Evolutionary conservation across 2,329 filamentous ascomycete species (phyloP), one percentile per base, ranked within the genome.

Genomic region (Cladophialophora exuberans): DNA sequence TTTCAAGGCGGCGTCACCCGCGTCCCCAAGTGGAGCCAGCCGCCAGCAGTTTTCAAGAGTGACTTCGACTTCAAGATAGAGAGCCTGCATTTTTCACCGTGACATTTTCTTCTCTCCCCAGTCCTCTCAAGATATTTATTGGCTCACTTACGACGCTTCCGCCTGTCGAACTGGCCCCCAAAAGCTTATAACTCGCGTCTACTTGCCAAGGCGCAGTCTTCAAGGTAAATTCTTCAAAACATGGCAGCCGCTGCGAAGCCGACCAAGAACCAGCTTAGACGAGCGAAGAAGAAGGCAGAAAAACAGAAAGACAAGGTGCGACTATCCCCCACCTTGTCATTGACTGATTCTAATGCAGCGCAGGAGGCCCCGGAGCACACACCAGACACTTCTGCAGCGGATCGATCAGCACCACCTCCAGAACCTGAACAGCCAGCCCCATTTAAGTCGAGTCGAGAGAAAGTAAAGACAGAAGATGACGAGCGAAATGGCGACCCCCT

Each of bases 221-320:
- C 4, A 11, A 22, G 28, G 18, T 17, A 36, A 25, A 9, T n/a
- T 3, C 20, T 9, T 17, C 20, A 13, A 6, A 28, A n/a, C 15
- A 62, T 62, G 57, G 59, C 67, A 9, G 54, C 63, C 25, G 66
- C 62, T 42, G 70, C 70, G 70, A 95, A 93, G 78, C 85, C 88
- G 78, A 91, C 88, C 71, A 97, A 97, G 79, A 97, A 97, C 75
- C 90, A 96, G 75, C 87, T 92, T 79, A 84, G 91, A 72, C 86
- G 93, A 72, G 89, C 90, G 44, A 92, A 93, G 79, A 96, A 94
- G 83, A 97, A 96, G 85, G 88, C 90, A 66, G 84, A 90, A 70
- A 95, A 95, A 76, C 84, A 90, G 70, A 95, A 95, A 77, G 85
- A 85, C 67, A 74, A 83, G 63, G 76, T 82, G 71, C 76, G 70